Evolutionary conservation across 345 rosid species (phyloP).

Genomic region (Abelmoschus esculentus): DNA sequence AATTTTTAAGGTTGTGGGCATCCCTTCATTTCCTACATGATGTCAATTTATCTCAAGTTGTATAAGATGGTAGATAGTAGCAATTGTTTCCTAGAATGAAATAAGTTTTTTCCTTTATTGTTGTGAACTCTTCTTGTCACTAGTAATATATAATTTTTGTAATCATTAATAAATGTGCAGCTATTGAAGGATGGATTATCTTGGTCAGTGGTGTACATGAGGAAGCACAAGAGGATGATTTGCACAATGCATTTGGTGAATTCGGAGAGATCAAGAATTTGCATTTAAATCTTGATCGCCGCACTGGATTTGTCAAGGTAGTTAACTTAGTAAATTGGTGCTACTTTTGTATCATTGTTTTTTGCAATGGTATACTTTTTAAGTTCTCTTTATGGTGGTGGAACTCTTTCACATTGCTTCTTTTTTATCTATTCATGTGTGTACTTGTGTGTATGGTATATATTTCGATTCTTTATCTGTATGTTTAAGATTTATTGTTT

Average conservation of each 20-base stretch:
- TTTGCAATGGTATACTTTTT: too few relatives aligned
- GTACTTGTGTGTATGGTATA: background rate
- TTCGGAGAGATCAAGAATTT: constrained; percentile 72
- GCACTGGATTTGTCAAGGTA: constrained; percentile 71
- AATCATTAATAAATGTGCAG: background rate
- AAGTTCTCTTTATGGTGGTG: background rate
- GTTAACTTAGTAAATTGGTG: background rate
- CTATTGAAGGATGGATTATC: constrained; percentile 8
- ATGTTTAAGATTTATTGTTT: background rate
- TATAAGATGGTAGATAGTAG: background rate
- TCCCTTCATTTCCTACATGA: background rate
- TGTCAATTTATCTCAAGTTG: background rate
- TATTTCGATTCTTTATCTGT: background rate
- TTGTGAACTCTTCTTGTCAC: background rate
- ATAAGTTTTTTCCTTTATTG: background rate
- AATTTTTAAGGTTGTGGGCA: background rate
- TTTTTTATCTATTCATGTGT: background rate
- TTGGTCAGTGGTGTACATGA: constrained; percentile 5
- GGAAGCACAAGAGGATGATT: constrained; percentile 7
- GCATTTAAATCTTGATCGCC: constrained; percentile 70
- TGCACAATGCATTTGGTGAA: constrained; percentile 52
- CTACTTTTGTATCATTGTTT: too few relatives aligned
- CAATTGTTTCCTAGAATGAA: background rate
- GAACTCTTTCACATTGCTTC: background rate
- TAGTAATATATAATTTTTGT: background rate